Base-by-base conservation (phyloP, 306 rosid genomes). In the Fragaria vesca region DNA sequence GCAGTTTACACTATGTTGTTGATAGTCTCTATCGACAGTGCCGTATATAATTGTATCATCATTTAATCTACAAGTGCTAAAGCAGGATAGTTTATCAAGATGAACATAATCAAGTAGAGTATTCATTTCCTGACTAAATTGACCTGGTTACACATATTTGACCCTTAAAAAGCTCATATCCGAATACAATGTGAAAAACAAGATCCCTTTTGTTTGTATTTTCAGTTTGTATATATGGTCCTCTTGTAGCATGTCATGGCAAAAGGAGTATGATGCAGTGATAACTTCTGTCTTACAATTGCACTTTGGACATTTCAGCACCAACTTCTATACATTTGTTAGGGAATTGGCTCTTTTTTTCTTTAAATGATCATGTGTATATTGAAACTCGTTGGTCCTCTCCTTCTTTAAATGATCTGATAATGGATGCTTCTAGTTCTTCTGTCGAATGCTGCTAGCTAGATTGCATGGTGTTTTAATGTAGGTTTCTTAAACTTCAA, bases 1-100 rank as follows among this genome's bases (percentile, higher is more conserved):
- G 45, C 46, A 71, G 72, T 71, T 63, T 48, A 62, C 79, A 60
- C 77, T 50, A 66, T 81, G 60, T 73, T 71, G 55, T 84, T 83
- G 78, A 52, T 72, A 58, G 83, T 83, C 77, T 34, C 74, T 69
- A 32, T 83, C 81, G 52, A 63, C 42, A 61, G 63, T 51, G 47
- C 75, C 74, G 66, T 42, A 40, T 66, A 68, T 42, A 21, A 54
- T 66, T 32, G 45, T 66, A 62, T 62, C 46, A 54, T 67, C 75
- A 20, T 34, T 13, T 48, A 51, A 73, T 20, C 69, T 42, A 9
- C 61, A 40, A 54, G 28, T 42, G 65, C 66, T 16, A 32, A 30
- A 26, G 78, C 69, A 71, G 48, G 48, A 57, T 45, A 74, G 38
- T 4, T 24, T 24, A 10, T 73, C 1, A 13, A 28, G 72, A 75